Percentiles rank a stretch among this genome's conserved stretches.
Evolutionary conservation across 768 basidiomycete species (phyloP).

Genomic region (Serendipita vermifera): DNA sequence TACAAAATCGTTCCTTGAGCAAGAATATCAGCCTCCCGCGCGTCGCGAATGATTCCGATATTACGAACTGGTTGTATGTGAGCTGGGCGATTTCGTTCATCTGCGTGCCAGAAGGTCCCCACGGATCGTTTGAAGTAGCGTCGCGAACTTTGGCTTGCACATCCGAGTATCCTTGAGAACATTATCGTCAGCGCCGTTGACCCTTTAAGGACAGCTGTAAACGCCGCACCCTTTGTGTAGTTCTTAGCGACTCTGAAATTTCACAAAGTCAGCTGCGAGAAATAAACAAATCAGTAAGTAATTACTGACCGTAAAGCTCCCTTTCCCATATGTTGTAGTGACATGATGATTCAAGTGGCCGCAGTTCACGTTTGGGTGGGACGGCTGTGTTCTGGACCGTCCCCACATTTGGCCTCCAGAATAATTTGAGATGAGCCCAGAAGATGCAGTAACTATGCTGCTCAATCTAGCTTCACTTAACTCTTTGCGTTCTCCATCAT

Average conservation of each 20-base stretch:
- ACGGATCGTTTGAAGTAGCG: constrained; percentile 94
- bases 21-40: not conserved
- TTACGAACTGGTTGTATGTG: constrained; percentile 86
- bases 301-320: constrained; percentile 18
- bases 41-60: too few species aligned
- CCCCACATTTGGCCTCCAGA: too few species aligned
- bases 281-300: not conserved
- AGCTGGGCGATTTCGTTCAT: constrained; percentile 98
- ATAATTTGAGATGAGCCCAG: too few species aligned
- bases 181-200: not conserved
- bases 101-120: constrained; percentile 94
- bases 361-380: not conserved
- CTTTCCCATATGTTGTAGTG: constrained; percentile 71
- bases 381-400: too few species aligned
- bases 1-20: constrained; percentile 77
- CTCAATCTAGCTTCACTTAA: too few species aligned
- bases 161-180: constrained; percentile 57
- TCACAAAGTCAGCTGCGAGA: too few species aligned
- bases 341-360: constrained; percentile 19
- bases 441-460: too few species aligned
- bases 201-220: not conserved
- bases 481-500: too few species aligned
- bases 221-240: constrained; percentile 69
- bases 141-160: constrained; percentile 91
- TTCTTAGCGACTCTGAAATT: constrained; percentile 85